These are phyloP conservation scores for Acanthochlamys bracteata DNA, from an alignment of 106 monocot genomes.

Conservation along the genomic window DNA sequence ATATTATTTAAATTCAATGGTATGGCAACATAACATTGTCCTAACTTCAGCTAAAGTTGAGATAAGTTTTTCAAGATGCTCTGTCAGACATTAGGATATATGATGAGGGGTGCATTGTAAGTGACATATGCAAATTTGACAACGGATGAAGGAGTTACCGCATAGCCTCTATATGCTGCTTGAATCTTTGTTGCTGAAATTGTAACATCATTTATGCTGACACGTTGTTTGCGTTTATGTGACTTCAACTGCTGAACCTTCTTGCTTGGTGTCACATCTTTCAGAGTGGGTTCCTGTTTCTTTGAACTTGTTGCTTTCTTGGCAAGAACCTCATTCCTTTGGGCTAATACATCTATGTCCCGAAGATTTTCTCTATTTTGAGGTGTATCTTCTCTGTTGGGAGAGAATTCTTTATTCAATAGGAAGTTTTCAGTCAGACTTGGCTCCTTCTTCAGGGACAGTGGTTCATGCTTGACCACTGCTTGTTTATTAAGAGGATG, in stretches of 20 bases:
- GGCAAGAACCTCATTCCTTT: neutral
- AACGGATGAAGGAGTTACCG: conserved; percentile 23
- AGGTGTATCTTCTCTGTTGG: neutral
- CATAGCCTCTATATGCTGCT: conserved; percentile 67
- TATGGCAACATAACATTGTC: no score
- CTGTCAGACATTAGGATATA: neutral
- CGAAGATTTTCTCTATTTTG: neutral
- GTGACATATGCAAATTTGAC: neutral
- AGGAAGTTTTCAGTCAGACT: neutral
- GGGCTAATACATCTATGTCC: neutral
- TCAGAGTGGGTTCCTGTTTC: conserved; percentile 1
- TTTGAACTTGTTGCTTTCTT: conserved; percentile 2
- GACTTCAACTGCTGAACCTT: conserved; percentile 14
- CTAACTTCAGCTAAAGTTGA: no score
- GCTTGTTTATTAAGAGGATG: neutral
- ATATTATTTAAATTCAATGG: no score
- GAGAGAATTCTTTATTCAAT: neutral
- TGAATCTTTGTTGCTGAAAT: conserved; percentile 66
- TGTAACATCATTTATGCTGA: conserved; percentile 16
- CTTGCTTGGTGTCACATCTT: conserved; percentile 2
- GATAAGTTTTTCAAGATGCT: neutral
- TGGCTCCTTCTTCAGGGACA: neutral
- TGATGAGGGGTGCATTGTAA: neutral
- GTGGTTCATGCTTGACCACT: neutral
- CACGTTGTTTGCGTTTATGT: conserved; percentile 9